phyloP scores from a whole-genome alignment of 495 filamentous ascomycete species.

The Penicillium antarcticum region DNA sequence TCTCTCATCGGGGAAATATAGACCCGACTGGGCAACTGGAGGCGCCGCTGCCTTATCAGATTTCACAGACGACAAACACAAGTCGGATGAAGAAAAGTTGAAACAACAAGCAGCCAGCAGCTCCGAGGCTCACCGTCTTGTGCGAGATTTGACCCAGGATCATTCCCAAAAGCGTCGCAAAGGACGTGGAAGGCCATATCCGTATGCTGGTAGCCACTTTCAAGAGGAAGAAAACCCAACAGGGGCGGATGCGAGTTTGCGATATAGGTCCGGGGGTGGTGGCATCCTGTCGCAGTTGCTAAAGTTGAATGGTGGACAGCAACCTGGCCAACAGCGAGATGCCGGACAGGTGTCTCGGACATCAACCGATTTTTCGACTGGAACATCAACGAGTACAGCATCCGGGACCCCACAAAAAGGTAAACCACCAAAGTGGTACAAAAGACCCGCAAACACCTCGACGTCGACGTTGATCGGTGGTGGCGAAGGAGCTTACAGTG shows the following conservation, averaged over 20 bases:
- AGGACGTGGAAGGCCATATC: conserved; percentile 14
- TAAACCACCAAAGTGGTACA: conserved; percentile 33
- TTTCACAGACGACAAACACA: conserved; percentile 30
- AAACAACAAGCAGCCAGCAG: conserved; percentile 14
- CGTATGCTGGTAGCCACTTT: conserved; percentile 8
- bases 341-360: conserved; percentile 4
- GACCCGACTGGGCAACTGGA: conserved; percentile 26
- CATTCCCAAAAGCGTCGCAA: conserved; percentile 24
- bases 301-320: conserved; percentile 18
- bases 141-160: conserved; percentile 32
- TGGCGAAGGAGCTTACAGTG: conserved; percentile 15
- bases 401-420: conserved; percentile 19
- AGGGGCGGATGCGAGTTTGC: conserved; percentile 12
- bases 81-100: conserved; percentile 25
- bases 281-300: conserved; percentile 35
- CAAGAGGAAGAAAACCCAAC: conserved; percentile 11
- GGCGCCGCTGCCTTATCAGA: conserved; percentile 23
- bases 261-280: conserved; percentile 27
- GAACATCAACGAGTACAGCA: not conserved
- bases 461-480: conserved; percentile 24
- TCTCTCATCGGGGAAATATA: conserved; percentile 20
- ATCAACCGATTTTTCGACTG: conserved; percentile 8
- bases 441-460: conserved; percentile 26
- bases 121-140: conserved; percentile 28
- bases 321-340: conserved; percentile 3